Evolutionary conservation across 2,329 filamentous ascomycete genomes (phyloP), one percentile per base, ranked within the genome.

Genomic region (Hysterium pulicare): DNA sequence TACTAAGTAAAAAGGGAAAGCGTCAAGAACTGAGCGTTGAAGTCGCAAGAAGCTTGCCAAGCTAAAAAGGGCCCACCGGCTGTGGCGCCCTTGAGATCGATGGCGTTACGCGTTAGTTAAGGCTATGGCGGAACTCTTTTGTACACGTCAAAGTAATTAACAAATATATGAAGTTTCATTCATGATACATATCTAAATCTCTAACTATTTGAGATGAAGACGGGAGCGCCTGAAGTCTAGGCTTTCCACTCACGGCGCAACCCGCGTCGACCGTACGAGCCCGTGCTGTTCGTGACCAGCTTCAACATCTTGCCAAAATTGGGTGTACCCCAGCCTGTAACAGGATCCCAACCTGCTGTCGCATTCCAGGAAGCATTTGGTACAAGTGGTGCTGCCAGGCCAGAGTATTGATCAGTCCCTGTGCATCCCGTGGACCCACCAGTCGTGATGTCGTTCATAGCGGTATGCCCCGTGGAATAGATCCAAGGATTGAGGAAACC

Each of bases 351-450:
- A 2, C 72, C 73, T 22, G 56, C 47, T 0, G 71, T 74, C 17
- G 74, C 74, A 57, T 75, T 75, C 73, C 73, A 77, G 30, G 69
- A 67, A 1, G 75, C 74, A 51, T 69, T 64, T 2, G 65, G 68
- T 4, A 77, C 67, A 37, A 51, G 52, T 1, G 66, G 69, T 22
- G 72, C 63, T 0, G 46, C 23, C 3, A 68, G 50, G 3, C 67
- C 67, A 11, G 62, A 58, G 37, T 63, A 66, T 10, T 69, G 68
- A 16, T 61, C 57, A 1, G 55, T 52, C 1, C 70, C 68, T 4
- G 55, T 60, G 52, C 74, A 77, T 16, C 74, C 74, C 5, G 48
- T 58, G 2, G 72, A 75, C 8, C 69, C 68, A 21, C 73, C 75
- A 22, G 68, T 51, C 10, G 71, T 64, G 40, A 77, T 76, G 51